Base-by-base conservation (phyloP, 306 rosid genomes). In the Alnus rubra region DNA sequence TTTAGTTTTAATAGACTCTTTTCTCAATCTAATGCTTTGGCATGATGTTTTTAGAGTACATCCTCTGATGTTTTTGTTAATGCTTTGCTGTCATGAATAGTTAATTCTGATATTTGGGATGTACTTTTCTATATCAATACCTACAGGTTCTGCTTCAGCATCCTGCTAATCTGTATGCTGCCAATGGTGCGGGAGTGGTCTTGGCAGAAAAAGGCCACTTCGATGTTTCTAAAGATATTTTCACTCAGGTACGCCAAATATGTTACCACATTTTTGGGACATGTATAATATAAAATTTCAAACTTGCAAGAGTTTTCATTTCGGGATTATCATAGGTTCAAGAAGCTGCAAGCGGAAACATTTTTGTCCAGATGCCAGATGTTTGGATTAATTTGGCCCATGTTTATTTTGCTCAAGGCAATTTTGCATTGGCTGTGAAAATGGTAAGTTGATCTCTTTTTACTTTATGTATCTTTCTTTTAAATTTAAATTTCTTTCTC, bases 311-410 rank as follows among this genome's bases (percentile, higher is more conserved):
- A 71, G 59, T 73, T 39, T 74, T 87, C 78, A 53, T 76, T 28
- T 86, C 31, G 79, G 47, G 70, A 56, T 76, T 78, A 63, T 84
- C 80, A 52, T 60, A 96, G 99, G 99, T 96, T 83, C 99, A 93
- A 90, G 99, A 96, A 96, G 99, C 98, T 81, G 99, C 99, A 78
- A 96, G 99, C 79, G 99, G 99, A 49, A 91, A 88, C 85, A 91
- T 96, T 84, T 93, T 96, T 88, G 97, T 96, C 84, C 98, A 96
- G 93, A 95, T 93, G 97, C 97, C 99, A 50, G 99, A 95, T 80
- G 99, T 95, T 82, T 93, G 99, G 99, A 93, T 95, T 79, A 95
- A 95, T 84, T 84, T 95, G 88, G 99, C 97, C 4, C 99, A 95
- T 83, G 98, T 95, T 76, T 95, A 95, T 87, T 95, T 95, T 89